Base-by-base conservation (phyloP, 176 grass and related monocot genomes). In the Thinopyrum elongatum region DNA sequence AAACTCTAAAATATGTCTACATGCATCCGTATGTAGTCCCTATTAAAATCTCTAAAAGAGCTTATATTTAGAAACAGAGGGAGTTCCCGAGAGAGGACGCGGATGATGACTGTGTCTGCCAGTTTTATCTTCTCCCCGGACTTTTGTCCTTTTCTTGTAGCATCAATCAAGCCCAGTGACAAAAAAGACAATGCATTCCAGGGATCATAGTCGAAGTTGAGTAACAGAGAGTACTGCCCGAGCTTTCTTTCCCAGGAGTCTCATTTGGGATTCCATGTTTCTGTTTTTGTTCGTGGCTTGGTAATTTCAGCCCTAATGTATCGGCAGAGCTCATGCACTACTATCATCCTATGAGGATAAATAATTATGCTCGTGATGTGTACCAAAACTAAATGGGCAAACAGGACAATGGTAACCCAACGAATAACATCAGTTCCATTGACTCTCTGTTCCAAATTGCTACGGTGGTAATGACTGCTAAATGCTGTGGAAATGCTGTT, bases 111-210 rank as follows among this genome's bases (percentile, higher is more conserved):
- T 34, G 33, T 34, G 33, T 5, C 33, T 34, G 33, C 3, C 33
- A 34, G 27, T 34, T 71, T 8, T 1, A 71, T 67, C 84, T 86
- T 86, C 5, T 71, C 25, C 3, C 47, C 39, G 3, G 22, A 28
- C 17, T 80, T 86, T 10, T 86, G 77, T 2, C 85, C 76, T 33
- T 86, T 46, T 42, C 76, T 71, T 13, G 35, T 86, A 46, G 84
- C 33, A 14, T 80, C 55, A 2, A 86, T 23, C 28, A 86, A 7
- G 11, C 85, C 33, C 0, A 87, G 5, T 49, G 77, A 65, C 10
- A 81, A 1, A 3, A n/a, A 11, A 2, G 8, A 17, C 1, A 30
- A 14, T 1, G 35, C 6, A 70, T 87, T 80, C 55, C 55, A 19
- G 0, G 85, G 39, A 21, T 64, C 47, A 28, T 86, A 36, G 27